Conservation (phyloP, 768 basidiomycete genomes). For the Tulasnella sp. region DNA sequence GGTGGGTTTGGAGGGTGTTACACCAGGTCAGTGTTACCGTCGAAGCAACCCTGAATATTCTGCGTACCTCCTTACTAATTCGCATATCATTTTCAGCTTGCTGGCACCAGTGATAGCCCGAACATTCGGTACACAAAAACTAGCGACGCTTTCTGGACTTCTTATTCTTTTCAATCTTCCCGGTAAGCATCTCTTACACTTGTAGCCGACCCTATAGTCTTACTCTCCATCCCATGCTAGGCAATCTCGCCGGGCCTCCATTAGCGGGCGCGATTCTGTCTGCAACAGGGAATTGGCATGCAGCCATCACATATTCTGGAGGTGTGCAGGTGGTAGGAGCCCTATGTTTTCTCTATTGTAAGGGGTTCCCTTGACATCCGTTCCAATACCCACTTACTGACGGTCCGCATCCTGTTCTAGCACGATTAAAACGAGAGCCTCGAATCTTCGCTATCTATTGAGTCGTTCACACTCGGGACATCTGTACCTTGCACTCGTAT, state of each 20-base stretch:
- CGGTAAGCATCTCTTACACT: too few species aligned
- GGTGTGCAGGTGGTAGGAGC: conserved; percentile 26
- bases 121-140: conserved; percentile 20
- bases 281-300: conserved; percentile 27
- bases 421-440: conserved; percentile 14
- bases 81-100: conserved; percentile 21
- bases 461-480: too few species aligned
- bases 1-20: conserved; percentile 31
- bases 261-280: conserved; percentile 28
- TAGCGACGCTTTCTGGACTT: conserved; percentile 18
- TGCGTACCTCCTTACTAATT: too few species aligned
- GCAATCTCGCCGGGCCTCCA: conserved; percentile 27
- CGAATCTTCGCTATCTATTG: conserved; percentile 8
- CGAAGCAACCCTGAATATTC: neutral
- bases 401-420: neutral
- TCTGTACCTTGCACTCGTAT: too few species aligned
- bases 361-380: too few species aligned
- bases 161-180: conserved; percentile 16
- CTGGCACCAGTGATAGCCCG: conserved; percentile 28
- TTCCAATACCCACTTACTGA: neutral
- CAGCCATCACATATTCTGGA: conserved; percentile 27
- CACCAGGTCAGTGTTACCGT: conserved; percentile 17
- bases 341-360: conserved; percentile 27
- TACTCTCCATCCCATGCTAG: neutral
- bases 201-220: too few species aligned